These are phyloP conservation scores for Magnaporthiopsis incrustans DNA, from an alignment of 2,329 filamentous ascomycete genomes.

Conservation along the genomic window DNA sequence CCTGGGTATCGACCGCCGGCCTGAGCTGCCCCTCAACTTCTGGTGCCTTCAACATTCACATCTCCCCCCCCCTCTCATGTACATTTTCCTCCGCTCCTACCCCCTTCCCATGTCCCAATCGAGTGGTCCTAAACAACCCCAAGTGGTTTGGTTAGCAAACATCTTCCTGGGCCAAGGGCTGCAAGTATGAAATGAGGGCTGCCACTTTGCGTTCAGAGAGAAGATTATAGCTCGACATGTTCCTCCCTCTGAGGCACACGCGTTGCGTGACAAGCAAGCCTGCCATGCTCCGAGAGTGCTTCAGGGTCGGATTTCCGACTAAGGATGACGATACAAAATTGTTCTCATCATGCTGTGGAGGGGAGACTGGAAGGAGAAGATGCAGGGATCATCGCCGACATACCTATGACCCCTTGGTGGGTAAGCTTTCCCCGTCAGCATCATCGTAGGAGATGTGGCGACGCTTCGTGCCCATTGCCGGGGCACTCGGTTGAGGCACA, in stretches of 20 bases:
- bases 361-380: constrained; percentile 5
- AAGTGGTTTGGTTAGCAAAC: neutral
- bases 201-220: constrained; percentile 34
- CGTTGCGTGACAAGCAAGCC: constrained; percentile 3
- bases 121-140: neutral
- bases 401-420: neutral
- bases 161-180: neutral
- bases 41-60: neutral
- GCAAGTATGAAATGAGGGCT: neutral
- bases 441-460: constrained; percentile 41
- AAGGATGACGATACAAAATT: constrained; percentile 87
- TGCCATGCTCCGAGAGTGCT: constrained; percentile 1
- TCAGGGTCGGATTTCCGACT: constrained; percentile 55
- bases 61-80: neutral
- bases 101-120: no score
- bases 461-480: constrained; percentile 26
- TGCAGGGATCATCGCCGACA: neutral
- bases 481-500: constrained; percentile 14
- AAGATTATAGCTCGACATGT: constrained; percentile 39
- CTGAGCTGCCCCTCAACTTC: neutral
- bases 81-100: neutral
- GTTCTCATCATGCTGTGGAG: constrained; percentile 65
- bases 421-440: constrained; percentile 12
- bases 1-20: neutral
- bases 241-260: constrained; percentile 15